These are phyloP conservation scores for Ogataea ganodermae DNA, from an alignment of 805 yeast genomes.

Conservation along the genomic window DNA sequence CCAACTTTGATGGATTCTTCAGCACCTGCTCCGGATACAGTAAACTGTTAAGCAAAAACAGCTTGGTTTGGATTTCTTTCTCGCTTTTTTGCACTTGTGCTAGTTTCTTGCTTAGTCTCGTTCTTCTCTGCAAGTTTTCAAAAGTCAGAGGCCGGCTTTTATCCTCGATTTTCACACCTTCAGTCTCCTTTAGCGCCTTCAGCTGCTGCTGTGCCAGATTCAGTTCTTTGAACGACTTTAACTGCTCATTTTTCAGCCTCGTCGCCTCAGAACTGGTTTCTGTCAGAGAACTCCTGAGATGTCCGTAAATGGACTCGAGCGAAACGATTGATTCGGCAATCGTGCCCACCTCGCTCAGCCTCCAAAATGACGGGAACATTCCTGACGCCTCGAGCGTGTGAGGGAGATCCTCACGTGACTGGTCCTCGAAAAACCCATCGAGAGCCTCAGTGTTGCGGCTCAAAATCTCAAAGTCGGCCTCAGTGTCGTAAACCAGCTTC, in stretches of 20 bases:
- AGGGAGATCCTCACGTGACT: slow-evolving; percentile 16
- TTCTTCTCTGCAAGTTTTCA: slow-evolving; percentile 21
- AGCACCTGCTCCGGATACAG: slow-evolving; percentile 34
- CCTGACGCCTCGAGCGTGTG: slow-evolving; percentile 29
- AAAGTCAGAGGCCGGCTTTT: slow-evolving; percentile 23
- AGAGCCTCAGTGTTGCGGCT: slow-evolving; percentile 22
- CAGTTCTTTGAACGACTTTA: slow-evolving; percentile 12
- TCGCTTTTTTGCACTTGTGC: slow-evolving; percentile 15
- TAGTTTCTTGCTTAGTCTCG: slow-evolving; percentile 18
- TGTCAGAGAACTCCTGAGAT: slow-evolving; percentile 1
- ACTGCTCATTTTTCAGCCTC: slow-evolving; percentile 9
- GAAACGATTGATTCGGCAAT: slow-evolving; percentile 17
- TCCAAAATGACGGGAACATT: slow-evolving; percentile 32
- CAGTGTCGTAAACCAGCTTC: slow-evolving; percentile 31
- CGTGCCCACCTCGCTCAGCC: slow-evolving; percentile 30
- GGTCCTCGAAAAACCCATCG: slow-evolving; percentile 29
- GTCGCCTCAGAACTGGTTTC: not conserved
- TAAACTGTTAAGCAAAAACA: slow-evolving; percentile 31
- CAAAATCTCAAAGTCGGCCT: slow-evolving; percentile 33
- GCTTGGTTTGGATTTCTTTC: slow-evolving; percentile 25
- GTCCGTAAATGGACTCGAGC: not conserved
- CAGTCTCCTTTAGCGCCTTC: slow-evolving; percentile 1
- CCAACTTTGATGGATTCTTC: slow-evolving; percentile 30
- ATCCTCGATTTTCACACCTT: not conserved
- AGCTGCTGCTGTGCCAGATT: slow-evolving; percentile 14